Evolutionary conservation across 2,329 filamentous ascomycete genomes (phyloP).

Genomic region (Pseudomassariella vexata): DNA sequence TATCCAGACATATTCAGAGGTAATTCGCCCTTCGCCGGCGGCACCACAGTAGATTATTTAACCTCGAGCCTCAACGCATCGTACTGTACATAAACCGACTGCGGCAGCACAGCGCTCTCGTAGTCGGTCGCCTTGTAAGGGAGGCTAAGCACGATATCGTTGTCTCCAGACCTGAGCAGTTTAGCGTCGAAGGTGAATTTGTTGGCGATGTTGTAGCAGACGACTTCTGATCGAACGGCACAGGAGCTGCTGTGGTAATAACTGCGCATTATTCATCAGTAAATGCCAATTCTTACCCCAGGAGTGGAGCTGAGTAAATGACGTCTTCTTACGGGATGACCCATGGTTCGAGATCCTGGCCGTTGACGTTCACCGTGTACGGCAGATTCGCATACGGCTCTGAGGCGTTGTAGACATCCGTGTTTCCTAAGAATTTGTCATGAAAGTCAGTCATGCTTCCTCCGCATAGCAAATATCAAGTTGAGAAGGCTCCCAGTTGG

Average conservation of each 20-base stretch:
- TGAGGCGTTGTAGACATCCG: constrained; percentile 48
- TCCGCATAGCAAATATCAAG: too few species aligned
- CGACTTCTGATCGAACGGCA: constrained; percentile 52
- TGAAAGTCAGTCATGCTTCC: too few species aligned
- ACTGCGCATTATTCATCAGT: not conserved
- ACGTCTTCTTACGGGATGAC: constrained; percentile 46
- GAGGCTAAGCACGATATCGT: constrained; percentile 51
- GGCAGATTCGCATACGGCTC: constrained; percentile 48
- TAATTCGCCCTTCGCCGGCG: too few species aligned
- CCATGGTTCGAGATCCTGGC: constrained; percentile 42
- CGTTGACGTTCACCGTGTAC: constrained; percentile 36
- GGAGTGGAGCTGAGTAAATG: not conserved
- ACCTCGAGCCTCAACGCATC: constrained; percentile 58
- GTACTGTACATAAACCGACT: constrained; percentile 57
- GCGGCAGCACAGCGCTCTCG: constrained; percentile 50
- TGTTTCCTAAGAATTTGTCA: too few species aligned
- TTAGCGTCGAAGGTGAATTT: constrained; percentile 52
- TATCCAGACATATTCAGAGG: too few species aligned
- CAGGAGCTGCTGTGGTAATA: constrained; percentile 53
- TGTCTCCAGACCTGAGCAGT: constrained; percentile 44
- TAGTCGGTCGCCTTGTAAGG: constrained; percentile 54
- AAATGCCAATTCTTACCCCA: not conserved
- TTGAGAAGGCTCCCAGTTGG: too few species aligned
- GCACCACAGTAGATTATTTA: too few species aligned
- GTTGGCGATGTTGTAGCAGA: constrained; percentile 56